Base-by-base conservation (phyloP, 805 yeast species). In the Metschnikowia vanudenii region DNA sequence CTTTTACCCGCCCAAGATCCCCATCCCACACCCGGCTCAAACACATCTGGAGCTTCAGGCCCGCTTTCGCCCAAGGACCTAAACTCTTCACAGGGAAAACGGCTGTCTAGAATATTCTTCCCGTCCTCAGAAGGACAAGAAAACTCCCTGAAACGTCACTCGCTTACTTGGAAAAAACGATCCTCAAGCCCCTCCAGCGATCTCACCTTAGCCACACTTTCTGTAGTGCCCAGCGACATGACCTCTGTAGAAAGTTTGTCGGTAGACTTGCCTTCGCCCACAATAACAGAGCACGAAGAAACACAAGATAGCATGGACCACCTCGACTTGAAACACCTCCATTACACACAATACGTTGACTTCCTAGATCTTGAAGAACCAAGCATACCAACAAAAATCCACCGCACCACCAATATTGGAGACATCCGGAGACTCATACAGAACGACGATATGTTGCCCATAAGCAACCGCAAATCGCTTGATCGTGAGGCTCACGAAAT, bases 401-500 rank as follows among this genome's bases (percentile, higher is more conserved):
- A 40, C 35, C 54, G 57, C 46, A 53, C 56, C 10, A 37, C 46
- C 24, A 50, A 51, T 39, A 19, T 44, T 38, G 37, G 38, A 31
- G 49, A 44, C 34, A 53, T 53, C 32, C 45, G 40, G 30, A 40
- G 35, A 14, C 43, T 50, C 43, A 29, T 52, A 17, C 32, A 36
- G 16, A 33, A 37, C 38, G 49, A 38, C 32, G 40, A 37, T 9
- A 44, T 45, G 26, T 39, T 52, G 46, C 57, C 57, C 18, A 36
- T 54, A 37, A 33, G 38, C 50, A 51, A 51, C 45, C 54, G 57
- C 36, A 44, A 45, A 22, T 45, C 52, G 36, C 41, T 52, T 18
- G 53, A 49, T 11, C 29, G 50, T 11, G 59, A 55, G 49, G 50
- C 55, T 29, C 41, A 41, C 13, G 57, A 52, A 38, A 38, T 54